A percentile compares a stretch with the other conserved stretches of the same genome.
Conservation (phyloP, 768 basidiomycete species). For the Daedaleopsis sinensis region DNA sequence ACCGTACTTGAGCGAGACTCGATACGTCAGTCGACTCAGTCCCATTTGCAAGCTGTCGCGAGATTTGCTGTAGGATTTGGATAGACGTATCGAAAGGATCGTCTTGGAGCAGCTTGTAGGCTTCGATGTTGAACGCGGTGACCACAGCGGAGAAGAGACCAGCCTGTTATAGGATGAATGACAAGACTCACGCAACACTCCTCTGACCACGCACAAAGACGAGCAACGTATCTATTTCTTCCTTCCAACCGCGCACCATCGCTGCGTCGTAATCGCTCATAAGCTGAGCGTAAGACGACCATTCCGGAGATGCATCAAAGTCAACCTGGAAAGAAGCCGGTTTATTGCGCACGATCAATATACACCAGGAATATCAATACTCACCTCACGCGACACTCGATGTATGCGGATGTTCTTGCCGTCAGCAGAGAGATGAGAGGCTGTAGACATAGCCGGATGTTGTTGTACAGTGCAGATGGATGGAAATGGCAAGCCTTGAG, state of each 20-base stretch:
- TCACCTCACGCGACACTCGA: not conserved
- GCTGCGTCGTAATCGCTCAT: constrained; percentile 7
- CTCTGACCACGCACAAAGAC: constrained; percentile 23
- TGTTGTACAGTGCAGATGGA: not conserved
- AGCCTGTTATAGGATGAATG: constrained; percentile 7
- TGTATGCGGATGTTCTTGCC: not conserved
- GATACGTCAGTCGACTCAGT: not conserved
- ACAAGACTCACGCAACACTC: not conserved
- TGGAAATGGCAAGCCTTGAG: not conserved
- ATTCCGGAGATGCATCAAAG: not conserved
- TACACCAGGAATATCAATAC: not conserved
- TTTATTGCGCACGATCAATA: too few species aligned
- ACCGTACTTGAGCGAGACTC: too few species aligned
- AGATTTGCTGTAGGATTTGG: constrained; percentile 5
- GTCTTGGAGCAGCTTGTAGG: constrained; percentile 19
- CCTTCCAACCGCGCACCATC: constrained; percentile 23
- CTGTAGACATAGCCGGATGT: not conserved
- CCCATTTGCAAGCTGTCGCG: not conserved
- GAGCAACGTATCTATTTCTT: constrained; percentile 29
- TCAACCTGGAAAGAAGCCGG: not conserved
- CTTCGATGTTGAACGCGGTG: constrained; percentile 26
- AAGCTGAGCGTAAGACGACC: not conserved
- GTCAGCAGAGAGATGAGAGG: not conserved
- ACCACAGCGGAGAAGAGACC: constrained; percentile 30
- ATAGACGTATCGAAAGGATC: not conserved